Evolutionary conservation across 192 early-diverging fungal genomes (phyloP), one percentile per base, ranked within the genome.

Genomic region (Rhizophagus clarus): DNA sequence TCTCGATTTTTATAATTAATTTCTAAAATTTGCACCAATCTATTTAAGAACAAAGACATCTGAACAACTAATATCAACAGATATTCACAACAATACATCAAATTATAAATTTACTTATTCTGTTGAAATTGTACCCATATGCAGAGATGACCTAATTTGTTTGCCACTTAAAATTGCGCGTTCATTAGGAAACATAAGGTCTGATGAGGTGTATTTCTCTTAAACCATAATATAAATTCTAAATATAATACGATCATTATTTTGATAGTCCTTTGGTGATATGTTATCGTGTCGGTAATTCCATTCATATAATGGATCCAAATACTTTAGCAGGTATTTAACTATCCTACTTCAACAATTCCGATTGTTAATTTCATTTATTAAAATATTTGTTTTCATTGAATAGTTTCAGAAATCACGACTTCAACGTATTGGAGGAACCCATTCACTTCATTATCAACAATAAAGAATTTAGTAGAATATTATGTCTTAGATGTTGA

Each of bases 71-170:
- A 97, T 99, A 74, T 99, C 98, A 7, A 93, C 93, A 77, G 98
- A 99, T 85, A 95, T 95, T 70, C 98, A 97, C 82, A 92, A 83
- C 34, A 91, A 93, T 68, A 96, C 95, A 10, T 93, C 94, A 72
- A 97, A 96, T 84, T 98, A 93, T 92, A 97, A 97, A 85, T 99
- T 96, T 84, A 94, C 96, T 42, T 98, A 97, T 83, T 97, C 97
- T 22, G 90, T 96, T 14, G 98, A 99, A 85, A 86, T 99, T 79
- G 93, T 95, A 67, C 98, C 98, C 42, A 90, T 99, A 61, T 99
- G 98, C 88, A 95, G 94, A 85, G 98, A 99, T 84, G 98, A 99
- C 87, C 82, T 99, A 77, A 86, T 98, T 7, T 94, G 91, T 74
- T 86, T 99, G 79, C 92, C 95, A 40, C 85, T 88, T 28, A 98